These are phyloP conservation scores for Lipomyces mesembrius DNA, from an alignment of 805 yeast genomes.

Conservation along the genomic window DNA sequence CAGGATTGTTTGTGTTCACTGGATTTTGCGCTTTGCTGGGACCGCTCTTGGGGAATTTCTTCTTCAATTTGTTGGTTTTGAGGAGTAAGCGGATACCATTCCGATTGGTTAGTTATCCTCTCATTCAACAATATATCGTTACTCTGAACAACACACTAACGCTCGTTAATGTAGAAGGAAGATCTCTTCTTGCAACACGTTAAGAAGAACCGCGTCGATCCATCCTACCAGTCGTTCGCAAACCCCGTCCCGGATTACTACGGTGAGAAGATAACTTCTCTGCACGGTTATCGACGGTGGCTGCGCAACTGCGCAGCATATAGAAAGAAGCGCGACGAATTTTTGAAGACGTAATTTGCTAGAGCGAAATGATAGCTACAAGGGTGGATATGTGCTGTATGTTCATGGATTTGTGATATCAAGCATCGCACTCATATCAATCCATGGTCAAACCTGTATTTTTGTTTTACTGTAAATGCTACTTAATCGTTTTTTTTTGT, in stretches of 20 bases:
- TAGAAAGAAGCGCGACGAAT: slow-evolving; percentile 64
- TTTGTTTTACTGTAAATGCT: background rate
- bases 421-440: background rate
- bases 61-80: slow-evolving; percentile 54
- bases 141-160: background rate
- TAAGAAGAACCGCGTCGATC: slow-evolving; percentile 83
- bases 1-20: slow-evolving; percentile 73
- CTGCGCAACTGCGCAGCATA: slow-evolving; percentile 91
- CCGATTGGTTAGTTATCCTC: slow-evolving; percentile 44
- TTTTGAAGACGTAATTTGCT: slow-evolving; percentile 11
- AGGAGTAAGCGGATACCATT: slow-evolving; percentile 26
- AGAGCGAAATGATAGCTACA: background rate
- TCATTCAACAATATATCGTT: background rate
- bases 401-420: background rate
- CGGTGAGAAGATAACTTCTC: slow-evolving; percentile 90
- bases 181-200: slow-evolving; percentile 74
- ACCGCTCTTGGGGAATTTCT: slow-evolving; percentile 73
- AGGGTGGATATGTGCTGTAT: background rate
- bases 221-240: slow-evolving; percentile 78
- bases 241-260: slow-evolving; percentile 99
- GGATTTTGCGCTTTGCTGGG: slow-evolving; percentile 81
- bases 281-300: slow-evolving; percentile 92
- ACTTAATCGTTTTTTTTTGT: background rate
- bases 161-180: slow-evolving; percentile 56
- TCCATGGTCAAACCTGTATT: background rate